These are phyloP conservation scores for Termitomyces sp. DNA, from an alignment of 768 basidiomycete species.

Conservation along the genomic window DNA sequence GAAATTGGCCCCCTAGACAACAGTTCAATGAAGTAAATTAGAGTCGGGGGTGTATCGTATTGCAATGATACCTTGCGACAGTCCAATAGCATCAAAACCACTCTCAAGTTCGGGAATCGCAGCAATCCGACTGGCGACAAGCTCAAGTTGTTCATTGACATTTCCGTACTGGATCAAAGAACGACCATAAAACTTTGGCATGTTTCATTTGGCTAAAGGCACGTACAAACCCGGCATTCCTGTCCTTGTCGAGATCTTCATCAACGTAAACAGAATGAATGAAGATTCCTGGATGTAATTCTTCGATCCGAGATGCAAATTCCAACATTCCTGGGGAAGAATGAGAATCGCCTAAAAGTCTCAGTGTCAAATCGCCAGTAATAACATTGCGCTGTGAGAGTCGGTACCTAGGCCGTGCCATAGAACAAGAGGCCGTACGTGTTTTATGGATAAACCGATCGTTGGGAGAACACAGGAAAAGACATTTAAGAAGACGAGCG, in stretches of 20 bases:
- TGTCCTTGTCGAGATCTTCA: constrained; percentile 57
- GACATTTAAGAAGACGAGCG: not conserved
- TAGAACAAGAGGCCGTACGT: constrained; percentile 57
- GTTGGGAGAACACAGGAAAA: not conserved
- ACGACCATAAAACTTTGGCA: not conserved
- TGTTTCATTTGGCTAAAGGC: not conserved
- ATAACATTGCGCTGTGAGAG: not conserved
- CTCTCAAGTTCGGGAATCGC: constrained; percentile 57
- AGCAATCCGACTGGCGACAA: constrained; percentile 63
- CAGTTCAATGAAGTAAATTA: not conserved
- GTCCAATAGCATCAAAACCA: constrained; percentile 86
- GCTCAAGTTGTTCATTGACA: constrained; percentile 63
- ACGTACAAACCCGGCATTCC: constrained; percentile 71
- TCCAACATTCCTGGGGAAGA: constrained; percentile 69
- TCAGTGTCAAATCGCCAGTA: not conserved
- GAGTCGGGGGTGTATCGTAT: not conserved
- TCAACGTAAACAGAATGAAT: constrained; percentile 72
- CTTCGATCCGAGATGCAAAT: constrained; percentile 55
- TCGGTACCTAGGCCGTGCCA: constrained; percentile 67
- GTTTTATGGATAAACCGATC: not conserved
- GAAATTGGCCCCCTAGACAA: constrained; percentile 70
- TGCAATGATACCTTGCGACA: constrained; percentile 66
- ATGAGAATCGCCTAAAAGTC: constrained; percentile 65
- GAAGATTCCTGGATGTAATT: constrained; percentile 72
- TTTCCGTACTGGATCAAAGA: constrained; percentile 62